Conservation (phyloP, 176 grass and related monocot species). For the Saccharum officinarum region DNA sequence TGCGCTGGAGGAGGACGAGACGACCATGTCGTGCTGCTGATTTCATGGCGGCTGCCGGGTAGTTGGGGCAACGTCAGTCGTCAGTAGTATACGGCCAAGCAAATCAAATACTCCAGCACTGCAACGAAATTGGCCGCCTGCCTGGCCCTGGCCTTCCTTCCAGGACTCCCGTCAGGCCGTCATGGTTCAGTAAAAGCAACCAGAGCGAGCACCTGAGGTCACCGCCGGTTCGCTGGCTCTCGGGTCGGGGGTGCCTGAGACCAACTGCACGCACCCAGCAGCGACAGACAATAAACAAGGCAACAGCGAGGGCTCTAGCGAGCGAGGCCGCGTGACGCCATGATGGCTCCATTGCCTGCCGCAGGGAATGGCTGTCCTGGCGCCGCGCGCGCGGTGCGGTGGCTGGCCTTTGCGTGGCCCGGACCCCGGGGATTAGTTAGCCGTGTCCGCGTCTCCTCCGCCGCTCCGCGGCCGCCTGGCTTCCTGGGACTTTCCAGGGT, state of each 20-base stretch:
- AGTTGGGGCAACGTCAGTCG: background rate
- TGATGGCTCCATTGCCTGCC: background rate
- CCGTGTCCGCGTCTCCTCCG: background rate
- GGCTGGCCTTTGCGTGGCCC: background rate
- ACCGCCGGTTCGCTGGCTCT: background rate
- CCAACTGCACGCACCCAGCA: background rate
- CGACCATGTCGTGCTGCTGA: too few relatives aligned
- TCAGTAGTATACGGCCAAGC: background rate
- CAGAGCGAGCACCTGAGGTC: conserved; percentile 23
- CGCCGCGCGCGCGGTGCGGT: conserved; percentile 4
- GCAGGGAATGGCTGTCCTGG: background rate
- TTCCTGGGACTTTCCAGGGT: background rate
- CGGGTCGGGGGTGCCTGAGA: background rate
- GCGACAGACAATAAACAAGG: background rate
- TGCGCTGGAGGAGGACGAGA: too few relatives aligned
- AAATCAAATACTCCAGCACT: background rate
- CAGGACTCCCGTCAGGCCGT: background rate
- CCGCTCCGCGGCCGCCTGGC: background rate
- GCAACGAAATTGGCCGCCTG: background rate
- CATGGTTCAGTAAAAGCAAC: background rate
- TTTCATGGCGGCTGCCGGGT: conserved; percentile 48
- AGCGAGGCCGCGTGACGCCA: conserved; percentile 4
- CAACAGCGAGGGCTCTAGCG: too few relatives aligned
- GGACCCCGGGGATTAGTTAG: background rate
- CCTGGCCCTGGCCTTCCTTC: background rate